Percentiles rank a stretch among this genome's conserved stretches.
Evolutionary conservation across 495 filamentous ascomycete species (phyloP).

Genomic region (Pyrenula aspistea): DNA sequence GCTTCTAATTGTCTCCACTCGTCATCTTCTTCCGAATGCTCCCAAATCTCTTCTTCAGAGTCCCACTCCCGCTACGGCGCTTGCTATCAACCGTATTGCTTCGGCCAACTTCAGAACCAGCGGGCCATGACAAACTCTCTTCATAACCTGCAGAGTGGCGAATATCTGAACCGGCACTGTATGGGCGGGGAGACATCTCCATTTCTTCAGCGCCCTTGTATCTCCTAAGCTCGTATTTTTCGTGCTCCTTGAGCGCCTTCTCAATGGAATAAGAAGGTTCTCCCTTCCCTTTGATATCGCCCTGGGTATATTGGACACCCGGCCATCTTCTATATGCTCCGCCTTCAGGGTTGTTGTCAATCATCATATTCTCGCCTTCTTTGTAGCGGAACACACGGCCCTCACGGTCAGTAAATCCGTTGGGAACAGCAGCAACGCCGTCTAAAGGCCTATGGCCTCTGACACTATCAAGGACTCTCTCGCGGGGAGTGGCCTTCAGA

Average conservation of each 20-base stretch:
- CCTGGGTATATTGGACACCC: constrained; percentile 49
- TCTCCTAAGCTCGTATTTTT: background rate
- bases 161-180: background rate
- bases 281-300: constrained; percentile 70
- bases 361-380: constrained; percentile 77
- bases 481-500: constrained; percentile 67
- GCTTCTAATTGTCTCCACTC: background rate
- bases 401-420: constrained; percentile 51
- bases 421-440: constrained; percentile 65
- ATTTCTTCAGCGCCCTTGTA: background rate
- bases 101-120: background rate
- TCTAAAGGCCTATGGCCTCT: constrained; percentile 71
- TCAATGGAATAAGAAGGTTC: constrained; percentile 64
- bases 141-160: background rate
- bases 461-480: constrained; percentile 67
- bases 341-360: constrained; percentile 46
- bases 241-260: constrained; percentile 42
- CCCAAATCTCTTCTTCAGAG: background rate
- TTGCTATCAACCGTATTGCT: background rate
- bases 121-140: background rate
- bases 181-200: background rate
- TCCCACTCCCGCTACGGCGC: background rate
- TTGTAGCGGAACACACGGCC: constrained; percentile 67
- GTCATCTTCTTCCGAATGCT: background rate
- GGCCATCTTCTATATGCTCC: constrained; percentile 57